Conservation (phyloP, 2,329 filamentous ascomycete species). For the Eurotiales sp. region DNA sequence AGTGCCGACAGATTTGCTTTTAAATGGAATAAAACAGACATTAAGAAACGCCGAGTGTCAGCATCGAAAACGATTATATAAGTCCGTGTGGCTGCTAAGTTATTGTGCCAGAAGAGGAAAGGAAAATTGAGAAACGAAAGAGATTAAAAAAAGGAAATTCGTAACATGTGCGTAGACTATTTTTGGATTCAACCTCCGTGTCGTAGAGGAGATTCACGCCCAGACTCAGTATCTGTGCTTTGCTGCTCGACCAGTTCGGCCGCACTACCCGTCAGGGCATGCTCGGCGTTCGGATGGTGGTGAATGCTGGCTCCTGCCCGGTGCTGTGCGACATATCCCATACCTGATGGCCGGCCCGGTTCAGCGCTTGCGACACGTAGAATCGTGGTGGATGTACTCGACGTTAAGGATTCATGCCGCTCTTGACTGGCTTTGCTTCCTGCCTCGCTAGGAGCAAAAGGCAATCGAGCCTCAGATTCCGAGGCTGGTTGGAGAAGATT, state of each 20-base stretch:
- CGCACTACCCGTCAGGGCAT: slow-evolving; percentile 38
- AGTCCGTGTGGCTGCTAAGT: background rate
- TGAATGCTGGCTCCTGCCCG: slow-evolving; percentile 48
- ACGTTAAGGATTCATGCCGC: slow-evolving; percentile 34
- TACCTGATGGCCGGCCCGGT: slow-evolving; percentile 42
- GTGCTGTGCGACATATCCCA: slow-evolving; percentile 49
- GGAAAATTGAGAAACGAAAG: background rate
- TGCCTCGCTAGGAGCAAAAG: slow-evolving; percentile 38
- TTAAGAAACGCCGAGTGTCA: background rate
- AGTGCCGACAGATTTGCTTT: background rate
- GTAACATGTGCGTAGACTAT: slow-evolving; percentile 5
- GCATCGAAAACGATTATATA: background rate
- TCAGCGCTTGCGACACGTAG: slow-evolving; percentile 29
- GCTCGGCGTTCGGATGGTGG: slow-evolving; percentile 37
- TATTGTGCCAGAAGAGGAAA: background rate
- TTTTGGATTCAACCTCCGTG: background rate
- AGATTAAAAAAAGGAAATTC: slow-evolving; percentile 11
- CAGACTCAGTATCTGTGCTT: slow-evolving; percentile 12
- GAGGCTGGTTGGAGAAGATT: slow-evolving; percentile 17
- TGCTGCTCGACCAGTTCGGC: slow-evolving; percentile 45
- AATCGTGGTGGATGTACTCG: slow-evolving; percentile 25
- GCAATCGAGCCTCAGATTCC: slow-evolving; percentile 29
- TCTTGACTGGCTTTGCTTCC: slow-evolving; percentile 27
- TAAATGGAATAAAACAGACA: too few relatives aligned
- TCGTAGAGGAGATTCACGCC: background rate